Base-by-base conservation (phyloP, 2,329 filamentous ascomycete genomes). In the Penicillium brasilianum region DNA sequence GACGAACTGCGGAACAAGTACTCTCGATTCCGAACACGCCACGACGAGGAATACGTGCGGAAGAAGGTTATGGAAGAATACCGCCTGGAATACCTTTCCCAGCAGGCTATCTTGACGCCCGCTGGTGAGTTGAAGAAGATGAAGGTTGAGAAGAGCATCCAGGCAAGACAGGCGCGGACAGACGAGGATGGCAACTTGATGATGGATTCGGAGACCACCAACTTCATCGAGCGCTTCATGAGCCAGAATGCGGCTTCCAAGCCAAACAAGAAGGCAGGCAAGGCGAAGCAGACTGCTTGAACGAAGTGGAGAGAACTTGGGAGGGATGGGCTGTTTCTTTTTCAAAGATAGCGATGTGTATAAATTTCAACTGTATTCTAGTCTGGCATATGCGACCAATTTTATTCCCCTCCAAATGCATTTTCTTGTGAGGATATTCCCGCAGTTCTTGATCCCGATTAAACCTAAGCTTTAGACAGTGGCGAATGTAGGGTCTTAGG, bases 1-100 rank as follows among this genome's bases (percentile, higher is more conserved):
- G 88, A 97, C 75, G 94, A 98, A 82, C 83, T 98, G 73, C 85
- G 93, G 73, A 90, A 90, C 81, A 90, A 88, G 74, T 96, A 89
- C 84, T 91, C 89, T 69, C 87, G 85, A 71, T 95, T 93, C 86
- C 85, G 93, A 72, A 92, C 88, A 56, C 84, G 91, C 51, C 92
- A 96, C 79, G 90, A 93, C 65, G 80, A 85, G 49, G 90, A 89
- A 75, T 96, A 90, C 74, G 77, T 93, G 55, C 82, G 82, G 66
- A 79, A 82, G 77, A 89, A 88, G 82, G 82, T 87, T 75, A 78
- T 82, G 61, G 84, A 89, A 74, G 88, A 86, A 62, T 76, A 77
- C 51, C 78, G 78, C 64, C 74, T 77, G 69, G 75, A 80, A 65
- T 78, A 79, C 72, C 74, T 77, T 68, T 74, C 79, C 68, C 78